Evolutionary conservation across 2,329 filamentous ascomycete species (phyloP), one percentile per base, ranked within the genome.

Genomic region (Fusarium sp.): DNA sequence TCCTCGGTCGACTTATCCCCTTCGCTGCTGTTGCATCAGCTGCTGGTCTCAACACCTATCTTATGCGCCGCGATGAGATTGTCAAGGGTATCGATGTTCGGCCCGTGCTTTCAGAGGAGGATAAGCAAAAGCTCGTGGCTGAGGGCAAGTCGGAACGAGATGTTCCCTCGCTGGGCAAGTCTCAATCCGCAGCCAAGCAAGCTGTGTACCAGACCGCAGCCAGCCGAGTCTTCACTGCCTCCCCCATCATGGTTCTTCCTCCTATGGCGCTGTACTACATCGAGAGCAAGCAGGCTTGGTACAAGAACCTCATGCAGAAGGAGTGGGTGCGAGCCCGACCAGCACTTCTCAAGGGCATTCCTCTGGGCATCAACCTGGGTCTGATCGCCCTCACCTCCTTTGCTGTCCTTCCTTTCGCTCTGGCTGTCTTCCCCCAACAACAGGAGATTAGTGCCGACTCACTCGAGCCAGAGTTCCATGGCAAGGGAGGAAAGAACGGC

Each of bases 61-160:
- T 99, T 57, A 99, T 99, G 96, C 93, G 96, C 63, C 91, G 94
- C 68, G 95, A 98, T 80, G 96, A 99, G 83, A 98, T 99, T 74
- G 88, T 92, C 76, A 89, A 88, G 65, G 96, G 96, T 53, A 99
- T 99, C 76, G 93, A 98, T 79, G 90, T 99, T 38, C 98, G 91
- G 80, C 94, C 95, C 2, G 90, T 94, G 8, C 86, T 95, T 13
- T 91, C 90, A 3, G 90, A 90, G 6, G 86, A 85, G 17, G 90
- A 94, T 77, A 92, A 90, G 81, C 81, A 80, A 50, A 84, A 86
- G 78, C 80, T 88, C 42, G 79, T 81, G 46, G 80, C 78, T 9
- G 83, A 89, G 85, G 81, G 93, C 76, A 84, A 86, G 74, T 86
- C 87, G 6, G 90, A 90, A 71, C 86, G 86, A 22, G 89, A 91